These are phyloP conservation scores for Aspergillus campestris DNA, from an alignment of 495 filamentous ascomycete species.

Conservation along the genomic window DNA sequence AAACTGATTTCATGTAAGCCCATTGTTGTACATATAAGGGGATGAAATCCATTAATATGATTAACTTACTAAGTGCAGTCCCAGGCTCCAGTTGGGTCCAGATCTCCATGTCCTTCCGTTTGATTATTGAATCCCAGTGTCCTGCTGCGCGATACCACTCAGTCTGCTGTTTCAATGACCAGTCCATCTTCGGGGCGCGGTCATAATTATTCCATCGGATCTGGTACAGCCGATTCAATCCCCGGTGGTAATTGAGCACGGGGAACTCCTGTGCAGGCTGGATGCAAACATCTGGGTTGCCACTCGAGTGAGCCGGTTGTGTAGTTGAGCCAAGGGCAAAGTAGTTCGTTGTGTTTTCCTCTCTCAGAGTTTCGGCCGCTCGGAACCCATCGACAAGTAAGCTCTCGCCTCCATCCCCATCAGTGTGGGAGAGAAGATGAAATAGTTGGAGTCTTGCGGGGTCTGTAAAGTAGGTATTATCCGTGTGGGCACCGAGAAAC, in stretches of 20 bases:
- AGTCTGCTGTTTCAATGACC: slow-evolving; percentile 27
- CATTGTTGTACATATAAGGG: neutral
- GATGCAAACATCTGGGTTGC: slow-evolving; percentile 74
- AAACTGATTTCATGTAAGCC: slow-evolving; percentile 45
- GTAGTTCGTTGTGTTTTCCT: slow-evolving; percentile 42
- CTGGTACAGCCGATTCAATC: slow-evolving; percentile 41
- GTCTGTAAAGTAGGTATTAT: slow-evolving; percentile 89
- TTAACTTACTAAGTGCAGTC: slow-evolving; percentile 56
- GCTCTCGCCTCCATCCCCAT: slow-evolving; percentile 58
- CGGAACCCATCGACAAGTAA: slow-evolving; percentile 77
- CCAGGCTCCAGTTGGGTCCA: slow-evolving; percentile 76
- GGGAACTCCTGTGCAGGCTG: slow-evolving; percentile 52
- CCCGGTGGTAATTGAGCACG: slow-evolving; percentile 50
- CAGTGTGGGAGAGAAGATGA: slow-evolving; percentile 72
- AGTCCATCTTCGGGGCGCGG: slow-evolving; percentile 48
- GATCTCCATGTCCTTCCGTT: slow-evolving; percentile 46
- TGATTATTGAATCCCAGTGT: slow-evolving; percentile 54
- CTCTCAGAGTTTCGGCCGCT: slow-evolving; percentile 49
- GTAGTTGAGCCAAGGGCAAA: slow-evolving; percentile 37
- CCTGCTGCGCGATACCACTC: slow-evolving; percentile 72
- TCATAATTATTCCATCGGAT: slow-evolving; percentile 93
- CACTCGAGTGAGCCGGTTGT: slow-evolving; percentile 71
- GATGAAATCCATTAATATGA: too few species aligned
- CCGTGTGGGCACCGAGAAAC: slow-evolving; percentile 71
- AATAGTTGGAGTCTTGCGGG: slow-evolving; percentile 85